A percentile compares a stretch with the other conserved stretches of the same genome.
These are phyloP conservation scores for Canna indica DNA, from an alignment of 176 grass and related monocot species.

Conservation along the genomic window DNA sequence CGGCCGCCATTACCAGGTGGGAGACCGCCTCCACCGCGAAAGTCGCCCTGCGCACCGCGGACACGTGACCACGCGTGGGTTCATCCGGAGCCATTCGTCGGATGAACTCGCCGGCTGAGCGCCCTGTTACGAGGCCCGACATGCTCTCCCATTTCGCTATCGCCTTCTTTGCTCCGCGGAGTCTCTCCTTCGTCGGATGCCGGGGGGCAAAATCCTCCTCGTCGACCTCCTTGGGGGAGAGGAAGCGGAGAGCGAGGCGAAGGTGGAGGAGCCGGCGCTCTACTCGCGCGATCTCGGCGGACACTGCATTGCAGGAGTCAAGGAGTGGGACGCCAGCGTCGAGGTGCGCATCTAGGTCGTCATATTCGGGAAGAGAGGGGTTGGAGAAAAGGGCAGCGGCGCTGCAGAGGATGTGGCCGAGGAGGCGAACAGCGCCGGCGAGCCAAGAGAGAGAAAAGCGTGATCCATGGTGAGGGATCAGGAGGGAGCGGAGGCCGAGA, in stretches of 20 bases:
- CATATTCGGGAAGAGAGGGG: not conserved
- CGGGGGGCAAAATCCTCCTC: not conserved
- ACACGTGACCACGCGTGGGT: not conserved
- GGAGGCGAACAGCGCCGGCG: constrained; percentile 6
- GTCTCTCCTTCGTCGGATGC: not conserved
- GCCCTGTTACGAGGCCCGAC: not conserved
- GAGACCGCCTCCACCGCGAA: constrained; percentile 4
- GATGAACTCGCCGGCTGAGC: not conserved
- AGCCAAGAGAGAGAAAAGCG: not conserved
- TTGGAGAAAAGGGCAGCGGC: not conserved
- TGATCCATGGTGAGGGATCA: not conserved
- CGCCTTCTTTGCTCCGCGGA: constrained; percentile 8
- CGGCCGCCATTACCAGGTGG: constrained; percentile 2
- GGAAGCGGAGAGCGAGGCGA: constrained; percentile 13
- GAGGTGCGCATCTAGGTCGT: constrained; percentile 8
- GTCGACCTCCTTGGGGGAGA: not conserved
- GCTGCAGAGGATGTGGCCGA: constrained; percentile 6
- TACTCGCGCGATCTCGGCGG: constrained; percentile 8
- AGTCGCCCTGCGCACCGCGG: constrained; percentile 6
- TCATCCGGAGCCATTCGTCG: not conserved
- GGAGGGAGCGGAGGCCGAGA: not conserved
- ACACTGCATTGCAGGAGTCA: constrained; percentile 28
- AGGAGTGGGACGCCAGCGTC: constrained; percentile 28
- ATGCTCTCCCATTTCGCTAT: constrained; percentile 13
- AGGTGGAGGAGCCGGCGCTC: constrained; percentile 5